These are phyloP conservation scores for Bonia amplexicaulis DNA, from an alignment of 176 grass and related monocot genomes.

Conservation along the genomic window DNA sequence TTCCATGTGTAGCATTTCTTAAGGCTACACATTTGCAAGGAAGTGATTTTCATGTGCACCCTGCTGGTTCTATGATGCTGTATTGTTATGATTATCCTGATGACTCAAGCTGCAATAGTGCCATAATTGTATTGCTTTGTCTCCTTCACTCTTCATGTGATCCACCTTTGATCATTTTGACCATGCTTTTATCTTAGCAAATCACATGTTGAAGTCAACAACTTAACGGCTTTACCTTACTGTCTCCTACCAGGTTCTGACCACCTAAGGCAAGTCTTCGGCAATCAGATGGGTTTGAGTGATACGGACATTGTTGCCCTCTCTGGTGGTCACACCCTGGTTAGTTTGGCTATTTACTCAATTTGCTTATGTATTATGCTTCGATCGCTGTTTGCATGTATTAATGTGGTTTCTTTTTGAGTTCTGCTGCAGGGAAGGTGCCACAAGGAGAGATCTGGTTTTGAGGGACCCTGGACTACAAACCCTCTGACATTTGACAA, in stretches of 20 bases:
- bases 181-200: neutral
- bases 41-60: neutral
- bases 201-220: neutral
- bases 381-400: neutral
- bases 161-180: neutral
- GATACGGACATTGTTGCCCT: conserved; percentile 95
- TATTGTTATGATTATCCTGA: neutral
- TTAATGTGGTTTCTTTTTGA: neutral
- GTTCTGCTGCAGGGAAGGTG: conserved; percentile 54
- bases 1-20: neutral
- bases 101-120: neutral
- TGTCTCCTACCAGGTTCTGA: conserved; percentile 51
- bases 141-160: neutral
- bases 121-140: neutral
- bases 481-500: conserved; percentile 79
- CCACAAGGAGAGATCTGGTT: conserved; percentile 89
- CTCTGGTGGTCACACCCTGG: conserved; percentile 88
- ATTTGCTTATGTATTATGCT: neutral
- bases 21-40: neutral
- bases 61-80: neutral
- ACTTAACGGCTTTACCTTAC: neutral
- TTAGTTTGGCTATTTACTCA: conserved; percentile 13
- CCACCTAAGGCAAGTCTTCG: conserved; percentile 91
- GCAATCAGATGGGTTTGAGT: conserved; percentile 84
- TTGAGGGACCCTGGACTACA: conserved; percentile 72